Conservation (phyloP, 192 early-diverging fungal species). For the Backusella sp. region DNA sequence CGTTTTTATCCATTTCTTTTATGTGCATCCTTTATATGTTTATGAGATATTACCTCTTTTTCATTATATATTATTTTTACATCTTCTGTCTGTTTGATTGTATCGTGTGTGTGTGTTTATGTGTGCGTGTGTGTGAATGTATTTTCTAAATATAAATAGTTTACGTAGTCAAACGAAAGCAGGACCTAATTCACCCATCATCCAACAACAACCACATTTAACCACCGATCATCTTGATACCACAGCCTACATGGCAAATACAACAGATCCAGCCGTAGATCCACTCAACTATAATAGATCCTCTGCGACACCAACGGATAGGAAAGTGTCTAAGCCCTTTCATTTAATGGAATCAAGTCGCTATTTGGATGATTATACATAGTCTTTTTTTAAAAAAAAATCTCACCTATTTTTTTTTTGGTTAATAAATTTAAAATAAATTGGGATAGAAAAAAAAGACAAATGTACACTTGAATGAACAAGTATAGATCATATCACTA, state of each 20-base stretch:
- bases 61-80: neutral
- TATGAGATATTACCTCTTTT: neutral
- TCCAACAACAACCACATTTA: conserved; percentile 1
- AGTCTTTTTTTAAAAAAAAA: neutral
- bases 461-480: neutral
- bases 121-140: neutral
- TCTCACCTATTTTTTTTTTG: neutral
- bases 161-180: conserved; percentile 23
- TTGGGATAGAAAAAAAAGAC: neutral
- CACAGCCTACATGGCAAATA: neutral
- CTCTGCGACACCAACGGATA: neutral
- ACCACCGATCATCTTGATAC: neutral
- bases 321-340: neutral
- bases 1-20: neutral
- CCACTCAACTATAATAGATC: neutral
- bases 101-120: neutral
- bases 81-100: neutral
- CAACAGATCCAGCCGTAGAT: neutral
- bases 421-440: neutral
- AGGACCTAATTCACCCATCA: neutral
- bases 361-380: neutral
- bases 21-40: neutral
- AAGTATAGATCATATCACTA: neutral
- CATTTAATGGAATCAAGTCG: neutral
- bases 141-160: conserved; percentile 7